A percentile compares a stretch with the other conserved stretches of the same genome.
phyloP scores from a whole-genome alignment of 225 moss, liverwort and hornwort species.

The Anthoceros angustus region DNA sequence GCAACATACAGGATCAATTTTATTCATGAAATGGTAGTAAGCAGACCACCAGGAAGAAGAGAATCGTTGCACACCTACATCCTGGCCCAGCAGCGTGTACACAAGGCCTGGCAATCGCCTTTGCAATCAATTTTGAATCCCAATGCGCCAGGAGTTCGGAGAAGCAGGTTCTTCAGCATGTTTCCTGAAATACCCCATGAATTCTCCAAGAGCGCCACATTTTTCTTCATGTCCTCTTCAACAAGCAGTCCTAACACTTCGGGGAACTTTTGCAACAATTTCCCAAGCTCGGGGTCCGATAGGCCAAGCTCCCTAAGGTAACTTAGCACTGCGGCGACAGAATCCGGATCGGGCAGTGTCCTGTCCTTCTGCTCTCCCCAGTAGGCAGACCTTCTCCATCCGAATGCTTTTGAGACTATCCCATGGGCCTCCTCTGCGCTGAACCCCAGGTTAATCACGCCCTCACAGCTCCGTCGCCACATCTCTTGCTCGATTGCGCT shows the following conservation, averaged over 20 bases:
- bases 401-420: not conserved
- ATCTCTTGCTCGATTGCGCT: not conserved
- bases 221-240: constrained; percentile 4
- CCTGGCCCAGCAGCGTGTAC: not conserved
- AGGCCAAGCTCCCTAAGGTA: not conserved
- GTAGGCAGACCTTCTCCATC: constrained; percentile 1
- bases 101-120: not conserved
- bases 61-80: not conserved
- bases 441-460: not conserved
- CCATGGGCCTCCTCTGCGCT: not conserved
- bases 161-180: not conserved
- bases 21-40: too few relatives aligned
- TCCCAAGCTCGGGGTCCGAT: not conserved
- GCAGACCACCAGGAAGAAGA: too few relatives aligned
- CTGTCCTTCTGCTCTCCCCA: not conserved
- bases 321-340: not conserved
- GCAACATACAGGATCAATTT: too few relatives aligned
- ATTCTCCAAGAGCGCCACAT: not conserved
- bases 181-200: constrained; percentile 1
- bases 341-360: not conserved
- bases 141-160: constrained; percentile 1
- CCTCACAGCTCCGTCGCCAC: not conserved
- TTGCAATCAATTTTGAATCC: not conserved
- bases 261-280: not conserved
- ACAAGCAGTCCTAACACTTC: not conserved